Evolutionary conservation across 352 stramenopile genomes (phyloP).

Genomic region (Phytophthora vignae): DNA sequence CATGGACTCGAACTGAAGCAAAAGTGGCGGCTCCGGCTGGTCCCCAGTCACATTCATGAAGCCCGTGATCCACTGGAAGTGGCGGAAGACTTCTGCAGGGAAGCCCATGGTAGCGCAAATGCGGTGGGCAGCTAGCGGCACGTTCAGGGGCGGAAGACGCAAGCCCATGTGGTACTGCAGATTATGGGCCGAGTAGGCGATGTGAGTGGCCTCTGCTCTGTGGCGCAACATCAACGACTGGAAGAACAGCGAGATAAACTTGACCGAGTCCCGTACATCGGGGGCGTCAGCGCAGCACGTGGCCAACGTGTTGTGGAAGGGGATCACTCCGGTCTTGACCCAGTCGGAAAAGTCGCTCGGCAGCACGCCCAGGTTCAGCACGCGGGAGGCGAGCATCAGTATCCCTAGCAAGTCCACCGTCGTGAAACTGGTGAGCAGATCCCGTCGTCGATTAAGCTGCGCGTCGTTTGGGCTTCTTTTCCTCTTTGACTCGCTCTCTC

Average conservation of each 20-base stretch:
- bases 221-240: conserved; percentile 52
- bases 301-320: conserved; percentile 70
- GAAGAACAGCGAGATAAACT: conserved; percentile 68
- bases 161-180: conserved; percentile 81
- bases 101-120: conserved; percentile 68
- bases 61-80: conserved; percentile 75
- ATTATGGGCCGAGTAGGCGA: conserved; percentile 64
- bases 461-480: not conserved
- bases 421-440: conserved; percentile 45
- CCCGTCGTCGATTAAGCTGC: not conserved
- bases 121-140: conserved; percentile 57
- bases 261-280: conserved; percentile 57
- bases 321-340: conserved; percentile 66
- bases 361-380: conserved; percentile 70
- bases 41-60: conserved; percentile 57
- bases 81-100: conserved; percentile 62
- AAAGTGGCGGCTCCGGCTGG: conserved; percentile 50
- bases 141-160: conserved; percentile 75
- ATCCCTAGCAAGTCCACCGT: conserved; percentile 69
- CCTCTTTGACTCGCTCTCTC: not conserved
- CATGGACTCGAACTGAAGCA: conserved; percentile 30
- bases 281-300: conserved; percentile 47
- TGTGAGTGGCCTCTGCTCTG: conserved; percentile 42
- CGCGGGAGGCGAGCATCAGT: conserved; percentile 64
- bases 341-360: conserved; percentile 72